These are phyloP conservation scores for Thuja plicata DNA, from an alignment of 83 land plant genomes.

Conservation along the genomic window DNA sequence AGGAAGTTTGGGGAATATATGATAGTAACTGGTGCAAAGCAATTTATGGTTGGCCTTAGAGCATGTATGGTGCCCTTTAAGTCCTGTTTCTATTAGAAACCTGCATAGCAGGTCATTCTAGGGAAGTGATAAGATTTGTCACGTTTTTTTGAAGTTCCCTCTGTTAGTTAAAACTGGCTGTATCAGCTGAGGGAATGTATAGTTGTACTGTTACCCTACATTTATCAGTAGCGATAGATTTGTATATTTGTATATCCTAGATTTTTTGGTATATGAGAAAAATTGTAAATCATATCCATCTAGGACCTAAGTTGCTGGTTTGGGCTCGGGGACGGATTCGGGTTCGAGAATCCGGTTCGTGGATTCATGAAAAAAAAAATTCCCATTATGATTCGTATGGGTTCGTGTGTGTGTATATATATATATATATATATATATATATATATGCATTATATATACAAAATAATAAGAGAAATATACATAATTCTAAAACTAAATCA, in stretches of 20 bases:
- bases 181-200: not conserved
- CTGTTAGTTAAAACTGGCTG: not conserved
- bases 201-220: not conserved
- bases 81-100: not conserved
- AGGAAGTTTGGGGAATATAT: not conserved
- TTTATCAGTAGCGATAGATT: not conserved
- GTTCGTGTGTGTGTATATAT: too few species aligned
- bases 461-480: too few species aligned
- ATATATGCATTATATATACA: too few species aligned
- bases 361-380: too few species aligned
- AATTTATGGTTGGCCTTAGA: not conserved
- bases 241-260: not conserved
- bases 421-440: too few species aligned
- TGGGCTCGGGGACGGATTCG: too few species aligned
- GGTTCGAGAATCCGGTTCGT: too few species aligned
- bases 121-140: not conserved
- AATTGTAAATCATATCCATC: not conserved
- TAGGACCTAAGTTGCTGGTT: too few species aligned
- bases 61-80: not conserved
- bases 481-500: too few species aligned
- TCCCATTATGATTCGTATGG: too few species aligned
- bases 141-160: not conserved
- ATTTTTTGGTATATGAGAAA: not conserved
- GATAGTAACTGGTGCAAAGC: not conserved
- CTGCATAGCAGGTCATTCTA: not conserved